Conservation (phyloP, 345 rosid genomes). For the Kandelia obovata region DNA sequence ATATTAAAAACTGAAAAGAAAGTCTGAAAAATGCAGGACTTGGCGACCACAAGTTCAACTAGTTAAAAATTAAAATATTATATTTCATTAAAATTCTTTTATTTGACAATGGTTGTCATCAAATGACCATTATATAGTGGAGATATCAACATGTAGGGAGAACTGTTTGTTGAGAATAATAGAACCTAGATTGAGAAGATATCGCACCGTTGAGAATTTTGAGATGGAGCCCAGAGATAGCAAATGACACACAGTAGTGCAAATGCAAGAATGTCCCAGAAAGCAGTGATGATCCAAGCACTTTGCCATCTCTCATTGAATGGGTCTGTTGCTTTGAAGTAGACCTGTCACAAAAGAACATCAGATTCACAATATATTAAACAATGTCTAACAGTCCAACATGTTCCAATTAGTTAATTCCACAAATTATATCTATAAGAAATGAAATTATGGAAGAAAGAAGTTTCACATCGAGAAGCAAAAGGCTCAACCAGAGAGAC, state of each 20-base stretch:
- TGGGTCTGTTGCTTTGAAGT: slow-evolving; percentile 96
- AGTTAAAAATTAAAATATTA: not conserved
- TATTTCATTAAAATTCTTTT: not conserved
- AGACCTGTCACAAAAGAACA: slow-evolving; percentile 52
- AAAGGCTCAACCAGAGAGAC: not conserved
- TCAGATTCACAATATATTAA: slow-evolving; percentile 12
- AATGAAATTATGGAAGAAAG: not conserved
- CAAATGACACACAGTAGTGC: slow-evolving; percentile 74
- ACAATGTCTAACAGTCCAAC: not conserved
- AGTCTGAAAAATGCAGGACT: not conserved
- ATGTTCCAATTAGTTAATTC: not conserved
- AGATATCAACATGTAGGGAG: not conserved
- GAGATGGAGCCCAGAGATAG: slow-evolving; percentile 95
- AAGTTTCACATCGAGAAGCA: not conserved
- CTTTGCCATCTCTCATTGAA: slow-evolving; percentile 86
- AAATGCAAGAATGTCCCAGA: slow-evolving; percentile 86
- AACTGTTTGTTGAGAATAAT: not conserved
- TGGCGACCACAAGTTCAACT: not conserved
- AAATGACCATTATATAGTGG: not conserved
- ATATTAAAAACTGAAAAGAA: not conserved
- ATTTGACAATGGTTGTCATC: not conserved
- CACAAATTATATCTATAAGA: not conserved
- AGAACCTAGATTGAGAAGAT: not conserved
- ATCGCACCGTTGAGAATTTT: slow-evolving; percentile 75
- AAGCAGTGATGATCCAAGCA: slow-evolving; percentile 94